phyloP scores from a whole-genome alignment of 345 rosid species.

The Eucalyptus grandis region DNA sequence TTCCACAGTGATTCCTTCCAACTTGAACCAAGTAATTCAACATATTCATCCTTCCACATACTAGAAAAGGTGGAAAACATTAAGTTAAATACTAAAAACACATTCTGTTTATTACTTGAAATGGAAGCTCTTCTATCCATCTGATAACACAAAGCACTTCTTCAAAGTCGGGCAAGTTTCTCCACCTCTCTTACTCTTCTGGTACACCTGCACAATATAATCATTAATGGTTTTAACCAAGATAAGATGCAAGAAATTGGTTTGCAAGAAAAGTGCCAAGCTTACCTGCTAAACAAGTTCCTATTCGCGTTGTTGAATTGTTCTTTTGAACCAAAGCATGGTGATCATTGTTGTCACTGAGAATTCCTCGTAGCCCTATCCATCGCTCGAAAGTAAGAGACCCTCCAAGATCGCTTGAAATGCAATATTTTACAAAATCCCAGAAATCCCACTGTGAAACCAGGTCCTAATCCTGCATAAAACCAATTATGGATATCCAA shows the following conservation, averaged over 20 bases:
- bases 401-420: background rate
- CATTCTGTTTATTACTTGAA: background rate
- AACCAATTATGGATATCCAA: background rate
- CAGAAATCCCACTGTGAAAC: background rate
- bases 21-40: background rate
- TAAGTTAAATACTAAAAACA: background rate
- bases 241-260: background rate
- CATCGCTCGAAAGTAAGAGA: background rate
- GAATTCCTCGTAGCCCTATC: background rate
- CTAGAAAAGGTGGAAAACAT: background rate
- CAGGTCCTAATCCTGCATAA: background rate
- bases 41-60: background rate
- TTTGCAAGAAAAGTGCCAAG: background rate
- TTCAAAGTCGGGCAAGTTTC: background rate
- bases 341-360: background rate
- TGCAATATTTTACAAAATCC: background rate
- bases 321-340: background rate
- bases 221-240: background rate
- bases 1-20: background rate
- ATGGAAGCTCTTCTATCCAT: background rate
- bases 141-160: background rate
- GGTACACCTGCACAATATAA: background rate
- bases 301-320: background rate
- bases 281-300: background rate
- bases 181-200: background rate